Evolutionary conservation across 139 green algal species (phyloP).

Genomic region (Marvania coccoides): DNA sequence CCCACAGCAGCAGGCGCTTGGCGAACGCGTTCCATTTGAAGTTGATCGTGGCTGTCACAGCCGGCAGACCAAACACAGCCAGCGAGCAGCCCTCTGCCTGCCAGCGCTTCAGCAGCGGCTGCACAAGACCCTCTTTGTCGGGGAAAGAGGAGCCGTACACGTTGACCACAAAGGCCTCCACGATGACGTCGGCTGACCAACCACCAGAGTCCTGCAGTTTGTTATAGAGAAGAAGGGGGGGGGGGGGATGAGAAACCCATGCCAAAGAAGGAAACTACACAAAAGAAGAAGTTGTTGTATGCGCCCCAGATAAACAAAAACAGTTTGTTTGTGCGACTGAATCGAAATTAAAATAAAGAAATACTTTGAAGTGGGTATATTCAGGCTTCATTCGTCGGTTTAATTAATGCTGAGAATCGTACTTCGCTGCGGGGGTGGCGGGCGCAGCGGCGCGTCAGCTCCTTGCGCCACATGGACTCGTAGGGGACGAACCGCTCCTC

Average conservation of each 20-base stretch:
- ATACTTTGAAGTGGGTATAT: too few relatives aligned
- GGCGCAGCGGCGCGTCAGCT: constrained; percentile 1
- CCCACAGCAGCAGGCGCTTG: constrained; percentile 13
- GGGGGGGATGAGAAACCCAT: too few relatives aligned
- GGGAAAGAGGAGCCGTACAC: constrained; percentile 33
- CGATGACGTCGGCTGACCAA: constrained; percentile 23
- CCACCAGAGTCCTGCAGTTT: constrained; percentile 21
- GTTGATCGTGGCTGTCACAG: constrained; percentile 14
- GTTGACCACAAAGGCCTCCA: constrained; percentile 53
- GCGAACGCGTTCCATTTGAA: constrained; percentile 45
- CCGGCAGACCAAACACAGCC: constrained; percentile 21
- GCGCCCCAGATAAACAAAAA: background rate
- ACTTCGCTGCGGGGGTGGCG: too few relatives aligned
- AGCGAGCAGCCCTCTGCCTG: constrained; percentile 23
- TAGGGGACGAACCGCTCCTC: constrained; percentile 14
- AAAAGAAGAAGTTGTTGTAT: too few relatives aligned
- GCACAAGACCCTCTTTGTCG: constrained; percentile 43
- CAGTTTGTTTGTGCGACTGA: background rate
- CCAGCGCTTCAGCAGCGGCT: constrained; percentile 41
- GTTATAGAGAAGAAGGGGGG: background rate
- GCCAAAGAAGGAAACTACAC: too few relatives aligned
- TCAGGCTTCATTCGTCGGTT: too few relatives aligned
- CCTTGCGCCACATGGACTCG: constrained; percentile 8
- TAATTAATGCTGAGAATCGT: too few relatives aligned
- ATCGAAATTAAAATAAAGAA: too few relatives aligned